A percentile compares a stretch with the other conserved stretches of the same genome.
Evolutionary conservation across 2,329 filamentous ascomycete species (phyloP).

Genomic region (Fusarium hostae): DNA sequence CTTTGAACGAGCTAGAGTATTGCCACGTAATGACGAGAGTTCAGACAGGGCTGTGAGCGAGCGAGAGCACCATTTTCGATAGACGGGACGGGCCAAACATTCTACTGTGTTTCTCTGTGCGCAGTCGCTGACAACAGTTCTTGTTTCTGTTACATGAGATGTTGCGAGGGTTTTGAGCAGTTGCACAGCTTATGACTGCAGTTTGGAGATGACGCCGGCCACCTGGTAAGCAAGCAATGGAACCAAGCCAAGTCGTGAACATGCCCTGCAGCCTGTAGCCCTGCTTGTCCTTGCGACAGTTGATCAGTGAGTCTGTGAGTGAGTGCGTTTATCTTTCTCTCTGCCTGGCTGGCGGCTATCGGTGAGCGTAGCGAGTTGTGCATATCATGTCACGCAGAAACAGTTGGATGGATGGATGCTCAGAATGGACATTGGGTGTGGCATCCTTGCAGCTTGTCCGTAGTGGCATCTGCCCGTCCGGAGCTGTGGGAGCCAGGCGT

Average conservation of each 20-base stretch:
- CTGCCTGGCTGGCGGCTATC: conserved; percentile 33
- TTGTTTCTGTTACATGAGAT: conserved; percentile 7
- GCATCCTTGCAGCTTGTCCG: conserved; percentile 26
- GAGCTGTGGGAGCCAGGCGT: conserved; percentile 37
- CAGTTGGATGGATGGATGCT: conserved; percentile 25
- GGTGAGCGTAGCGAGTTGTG: conserved; percentile 36
- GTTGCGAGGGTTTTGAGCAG: conserved; percentile 26
- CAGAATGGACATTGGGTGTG: conserved; percentile 31
- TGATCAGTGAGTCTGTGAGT: background rate
- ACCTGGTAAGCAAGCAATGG: conserved; percentile 18
- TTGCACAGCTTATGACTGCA: conserved; percentile 24
- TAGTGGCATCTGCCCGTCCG: conserved; percentile 41
- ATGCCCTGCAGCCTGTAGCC: conserved; percentile 2
- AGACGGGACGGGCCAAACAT: conserved; percentile 12
- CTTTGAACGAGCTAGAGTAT: conserved; percentile 44
- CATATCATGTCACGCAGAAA: conserved; percentile 45
- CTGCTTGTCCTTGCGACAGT: conserved; percentile 1
- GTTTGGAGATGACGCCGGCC: conserved; percentile 41
- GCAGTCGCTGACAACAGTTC: conserved; percentile 11
- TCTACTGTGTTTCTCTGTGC: conserved; percentile 11
- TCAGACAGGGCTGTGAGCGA: conserved; percentile 31
- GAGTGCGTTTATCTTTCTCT: conserved; percentile 20
- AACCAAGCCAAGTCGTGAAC: conserved; percentile 7
- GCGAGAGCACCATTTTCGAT: conserved; percentile 5
- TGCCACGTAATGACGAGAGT: conserved; percentile 45